Evolutionary conservation across 257 asterid genomes (phyloP), one percentile per base, ranked within the genome.

Genomic region (Asclepias syriaca): DNA sequence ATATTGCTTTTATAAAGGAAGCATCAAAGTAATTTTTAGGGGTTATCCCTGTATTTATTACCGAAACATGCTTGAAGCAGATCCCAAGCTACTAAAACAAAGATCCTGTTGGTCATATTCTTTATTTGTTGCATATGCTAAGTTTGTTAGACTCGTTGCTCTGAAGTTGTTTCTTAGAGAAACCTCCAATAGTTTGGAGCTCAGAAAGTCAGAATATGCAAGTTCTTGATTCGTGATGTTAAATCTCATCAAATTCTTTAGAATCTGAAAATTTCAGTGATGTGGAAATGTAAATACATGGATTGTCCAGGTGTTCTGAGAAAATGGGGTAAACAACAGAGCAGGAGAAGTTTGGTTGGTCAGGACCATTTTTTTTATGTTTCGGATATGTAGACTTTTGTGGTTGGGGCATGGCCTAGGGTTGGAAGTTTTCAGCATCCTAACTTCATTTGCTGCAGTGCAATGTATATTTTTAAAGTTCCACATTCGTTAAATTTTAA

Each of bases 1-100:
- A 79, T 48, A 81, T 81, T n/a, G 76, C 88, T 32, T 79, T 84
- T 69, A 79, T 84, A 68, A 84, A 75, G 76, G 88, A 82, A 73
- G 22, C n/a, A 14, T 75, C 76, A 5, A 77, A 83, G 78, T 80
- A 76, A 79, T 66, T 71, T 71, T 10, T 50, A 43, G 39, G 58
- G 55, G 18, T 60, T n/a, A 22, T 68, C 27, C 40, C 61, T 7
- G 46, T 68, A 34, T 60, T 69, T 56, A 24, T 71, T 57, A 49
- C 46, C 48, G 54, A 34, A 65, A 58, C 15, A 19, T 29, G 46
- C 70, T 57, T 67, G 75, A 77, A 74, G 72, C 55, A 69, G 53
- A 29, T 37, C 29, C 24, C 55, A 14, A 75, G 14, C 16, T n/a
- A 43, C 6, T 18, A 48, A 34, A 32, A 19, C 50, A 40, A 21